A percentile compares a stretch with the other conserved stretches of the same genome.
Evolutionary conservation across 2,329 filamentous ascomycete species (phyloP).

Genomic region (Ophiosphaerella herpotricha): DNA sequence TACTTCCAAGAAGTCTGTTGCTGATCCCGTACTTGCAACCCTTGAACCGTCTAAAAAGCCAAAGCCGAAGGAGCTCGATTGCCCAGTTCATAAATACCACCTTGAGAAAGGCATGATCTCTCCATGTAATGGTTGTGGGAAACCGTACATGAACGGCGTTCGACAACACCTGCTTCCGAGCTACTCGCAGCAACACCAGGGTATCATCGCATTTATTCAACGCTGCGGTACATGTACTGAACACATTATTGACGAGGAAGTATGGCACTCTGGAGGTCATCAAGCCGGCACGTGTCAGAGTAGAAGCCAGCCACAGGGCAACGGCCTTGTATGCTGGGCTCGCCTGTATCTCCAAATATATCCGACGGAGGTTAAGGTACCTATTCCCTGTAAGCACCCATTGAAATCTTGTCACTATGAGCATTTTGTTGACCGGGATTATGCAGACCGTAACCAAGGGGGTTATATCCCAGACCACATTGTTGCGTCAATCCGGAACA

Average conservation of each 20-base stretch:
- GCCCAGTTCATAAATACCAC: slow-evolving; percentile 8
- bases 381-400: slow-evolving; percentile 5
- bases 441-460: background rate
- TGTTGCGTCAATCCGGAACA: background rate
- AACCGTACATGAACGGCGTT: slow-evolving; percentile 5
- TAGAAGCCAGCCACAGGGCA: slow-evolving; percentile 1
- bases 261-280: slow-evolving; percentile 2
- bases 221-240: slow-evolving; percentile 6
- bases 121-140: slow-evolving; percentile 6
- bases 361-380: background rate
- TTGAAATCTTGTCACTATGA: background rate
- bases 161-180: slow-evolving; percentile 5
- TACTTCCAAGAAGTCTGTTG: background rate
- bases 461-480: background rate
- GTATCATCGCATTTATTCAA: background rate
- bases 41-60: background rate
- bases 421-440: background rate
- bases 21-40: background rate
- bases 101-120: background rate
- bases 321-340: slow-evolving; percentile 1
- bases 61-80: slow-evolving; percentile 2
- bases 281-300: slow-evolving; percentile 1
- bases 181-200: slow-evolving; percentile 5
- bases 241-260: slow-evolving; percentile 1
- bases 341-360: slow-evolving; percentile 7